Conservation (phyloP, 352 stramenopile genomes). For the Phytopythium chamaehyphon region DNA sequence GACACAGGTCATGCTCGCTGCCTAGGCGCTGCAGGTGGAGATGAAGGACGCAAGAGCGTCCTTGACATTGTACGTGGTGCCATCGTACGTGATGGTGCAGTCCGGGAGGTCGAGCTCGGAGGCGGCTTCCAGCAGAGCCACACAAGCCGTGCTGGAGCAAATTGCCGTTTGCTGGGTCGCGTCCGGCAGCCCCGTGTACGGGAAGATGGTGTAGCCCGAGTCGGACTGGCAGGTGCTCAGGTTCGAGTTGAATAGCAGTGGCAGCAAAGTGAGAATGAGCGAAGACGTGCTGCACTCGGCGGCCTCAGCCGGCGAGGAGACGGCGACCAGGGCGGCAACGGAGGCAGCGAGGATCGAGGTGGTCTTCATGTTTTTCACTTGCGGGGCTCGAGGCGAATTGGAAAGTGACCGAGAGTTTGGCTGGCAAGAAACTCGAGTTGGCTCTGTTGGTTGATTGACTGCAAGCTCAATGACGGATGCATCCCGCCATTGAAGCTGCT, state of each 20-base stretch:
- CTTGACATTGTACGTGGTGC: slow-evolving; percentile 29
- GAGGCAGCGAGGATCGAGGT: slow-evolving; percentile 12
- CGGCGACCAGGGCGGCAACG: slow-evolving; percentile 13
- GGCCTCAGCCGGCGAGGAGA: slow-evolving; percentile 10
- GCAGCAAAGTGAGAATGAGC: slow-evolving; percentile 23
- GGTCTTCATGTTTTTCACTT: slow-evolving; percentile 25
- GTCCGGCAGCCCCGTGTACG: slow-evolving; percentile 29
- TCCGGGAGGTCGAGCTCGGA: slow-evolving; percentile 22
- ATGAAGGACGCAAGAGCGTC: slow-evolving; percentile 17
- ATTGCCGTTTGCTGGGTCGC: slow-evolving; percentile 18
- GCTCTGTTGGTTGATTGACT: neutral
- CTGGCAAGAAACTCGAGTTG: slow-evolving; percentile 3
- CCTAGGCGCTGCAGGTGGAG: slow-evolving; percentile 13
- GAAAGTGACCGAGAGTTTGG: slow-evolving; percentile 11
- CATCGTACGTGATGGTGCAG: slow-evolving; percentile 25
- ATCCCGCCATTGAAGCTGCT: too few species aligned
- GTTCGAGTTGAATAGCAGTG: slow-evolving; percentile 19
- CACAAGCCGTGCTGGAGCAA: slow-evolving; percentile 25
- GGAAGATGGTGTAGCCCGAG: slow-evolving; percentile 30
- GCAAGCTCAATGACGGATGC: neutral
- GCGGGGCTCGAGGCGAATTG: slow-evolving; percentile 9
- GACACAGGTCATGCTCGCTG: slow-evolving; percentile 7
- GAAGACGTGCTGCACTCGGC: slow-evolving; percentile 25
- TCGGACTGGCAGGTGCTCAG: slow-evolving; percentile 14
- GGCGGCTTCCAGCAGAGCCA: slow-evolving; percentile 20